Evolutionary conservation across 371 early-diverging fungal genomes (phyloP).

Genomic region (Saksenaea vasiformis): DNA sequence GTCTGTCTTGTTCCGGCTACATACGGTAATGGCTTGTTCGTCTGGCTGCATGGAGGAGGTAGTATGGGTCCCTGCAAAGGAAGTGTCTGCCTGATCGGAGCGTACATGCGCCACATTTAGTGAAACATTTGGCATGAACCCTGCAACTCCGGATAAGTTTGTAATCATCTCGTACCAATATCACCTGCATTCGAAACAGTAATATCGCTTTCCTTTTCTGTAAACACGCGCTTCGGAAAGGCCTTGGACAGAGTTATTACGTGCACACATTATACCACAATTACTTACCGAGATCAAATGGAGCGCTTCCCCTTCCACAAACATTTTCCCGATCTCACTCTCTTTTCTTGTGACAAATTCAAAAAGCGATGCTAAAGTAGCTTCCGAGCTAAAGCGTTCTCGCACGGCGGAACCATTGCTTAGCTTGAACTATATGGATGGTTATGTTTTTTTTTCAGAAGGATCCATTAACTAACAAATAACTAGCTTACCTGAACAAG

Average conservation of each 20-base stretch:
- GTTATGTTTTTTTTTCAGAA: not conserved
- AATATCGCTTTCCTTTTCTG: slow-evolving; percentile 1
- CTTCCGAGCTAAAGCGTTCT: slow-evolving; percentile 20
- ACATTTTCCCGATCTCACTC: not conserved
- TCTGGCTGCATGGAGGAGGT: not conserved
- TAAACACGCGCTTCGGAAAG: slow-evolving; percentile 16
- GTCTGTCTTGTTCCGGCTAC: not conserved
- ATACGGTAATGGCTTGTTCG: too few species aligned
- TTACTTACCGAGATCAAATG: slow-evolving; percentile 16
- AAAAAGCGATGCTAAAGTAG: slow-evolving; percentile 10
- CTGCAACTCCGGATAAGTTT: slow-evolving; percentile 4
- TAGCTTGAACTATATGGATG: slow-evolving; percentile 27
- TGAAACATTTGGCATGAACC: slow-evolving; percentile 39
- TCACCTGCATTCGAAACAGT: slow-evolving; percentile 29
- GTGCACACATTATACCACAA: not conserved
- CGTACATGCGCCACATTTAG: slow-evolving; percentile 19
- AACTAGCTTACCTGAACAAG: slow-evolving; percentile 23
- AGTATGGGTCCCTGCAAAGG: not conserved
- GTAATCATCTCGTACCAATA: not conserved
- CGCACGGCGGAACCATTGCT: slow-evolving; percentile 30
- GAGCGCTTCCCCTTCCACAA: slow-evolving; percentile 2
- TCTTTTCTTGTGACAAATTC: slow-evolving; percentile 13
- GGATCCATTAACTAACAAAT: not conserved
- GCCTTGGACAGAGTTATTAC: slow-evolving; percentile 8
- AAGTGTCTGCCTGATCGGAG: not conserved